Evolutionary conservation across 2,329 filamentous ascomycete genomes (phyloP).

Genomic region (Aspergillus clavatus): DNA sequence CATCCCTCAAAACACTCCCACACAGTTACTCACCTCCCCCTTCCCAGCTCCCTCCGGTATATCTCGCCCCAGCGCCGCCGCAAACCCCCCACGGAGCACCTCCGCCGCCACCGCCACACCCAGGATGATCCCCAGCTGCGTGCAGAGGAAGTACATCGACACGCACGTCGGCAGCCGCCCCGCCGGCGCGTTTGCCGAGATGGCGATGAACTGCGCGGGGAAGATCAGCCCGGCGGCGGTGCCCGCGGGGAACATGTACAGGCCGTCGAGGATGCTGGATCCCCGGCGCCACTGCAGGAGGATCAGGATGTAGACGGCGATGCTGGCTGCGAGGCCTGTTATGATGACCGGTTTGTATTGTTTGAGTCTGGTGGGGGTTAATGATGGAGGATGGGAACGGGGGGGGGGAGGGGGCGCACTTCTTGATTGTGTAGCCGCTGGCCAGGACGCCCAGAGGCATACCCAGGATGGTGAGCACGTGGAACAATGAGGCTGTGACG

Average conservation of each 20-base stretch:
- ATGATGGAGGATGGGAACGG: too few species aligned
- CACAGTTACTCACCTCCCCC: background rate
- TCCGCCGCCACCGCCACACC: conserved; percentile 12
- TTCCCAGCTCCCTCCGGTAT: conserved; percentile 2
- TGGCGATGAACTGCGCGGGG: conserved; percentile 17
- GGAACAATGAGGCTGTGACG: conserved; percentile 7
- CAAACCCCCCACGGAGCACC: conserved; percentile 13
- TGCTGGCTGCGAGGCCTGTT: background rate
- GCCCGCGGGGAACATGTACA: conserved; percentile 10
- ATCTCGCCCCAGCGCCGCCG: background rate
- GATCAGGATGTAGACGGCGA: conserved; percentile 10
- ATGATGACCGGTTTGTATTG: conserved; percentile 7
- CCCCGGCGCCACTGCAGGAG: conserved; percentile 15
- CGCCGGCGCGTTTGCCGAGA: conserved; percentile 10
- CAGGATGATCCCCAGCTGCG: conserved; percentile 20
- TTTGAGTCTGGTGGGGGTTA: background rate
- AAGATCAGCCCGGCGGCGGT: conserved; percentile 13
- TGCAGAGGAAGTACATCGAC: conserved; percentile 17
- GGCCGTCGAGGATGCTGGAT: conserved; percentile 10
- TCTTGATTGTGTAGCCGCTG: conserved; percentile 11
- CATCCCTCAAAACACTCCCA: too few species aligned
- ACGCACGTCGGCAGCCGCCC: conserved; percentile 8
- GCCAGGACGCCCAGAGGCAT: conserved; percentile 9
- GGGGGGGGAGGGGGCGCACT: conserved; percentile 7
- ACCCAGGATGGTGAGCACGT: conserved; percentile 7